Evolutionary conservation across 441 rosid genomes (phyloP).

Genomic region (Cnidoscolus chayamansa): DNA sequence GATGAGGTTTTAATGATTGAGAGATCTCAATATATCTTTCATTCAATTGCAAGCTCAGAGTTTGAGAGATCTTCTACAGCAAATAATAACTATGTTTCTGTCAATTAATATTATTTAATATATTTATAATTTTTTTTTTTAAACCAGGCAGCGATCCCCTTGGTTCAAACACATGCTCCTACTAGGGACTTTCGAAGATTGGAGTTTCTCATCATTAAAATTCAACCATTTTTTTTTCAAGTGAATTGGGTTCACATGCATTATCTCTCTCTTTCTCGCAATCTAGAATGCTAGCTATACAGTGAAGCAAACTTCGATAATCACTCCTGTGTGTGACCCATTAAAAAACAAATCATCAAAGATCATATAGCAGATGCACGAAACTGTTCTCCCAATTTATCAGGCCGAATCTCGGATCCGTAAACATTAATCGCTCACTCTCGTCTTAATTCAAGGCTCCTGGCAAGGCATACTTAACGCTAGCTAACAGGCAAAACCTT

Average conservation of each 20-base stretch:
- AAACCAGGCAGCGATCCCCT: neutral
- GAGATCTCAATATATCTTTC: neutral
- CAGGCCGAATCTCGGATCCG: neutral
- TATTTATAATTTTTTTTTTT: too few relatives aligned
- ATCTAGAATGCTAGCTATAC: too few relatives aligned
- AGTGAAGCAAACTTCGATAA: neutral
- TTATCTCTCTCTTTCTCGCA: neutral
- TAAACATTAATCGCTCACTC: neutral
- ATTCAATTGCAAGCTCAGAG: neutral
- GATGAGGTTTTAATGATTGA: neutral
- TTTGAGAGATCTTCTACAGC: constrained; percentile 10
- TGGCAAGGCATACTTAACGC: neutral
- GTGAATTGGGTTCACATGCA: neutral
- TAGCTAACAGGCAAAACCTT: neutral
- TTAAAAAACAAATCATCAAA: too few relatives aligned
- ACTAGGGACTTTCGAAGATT: neutral
- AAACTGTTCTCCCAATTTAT: neutral
- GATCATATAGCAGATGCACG: too few relatives aligned
- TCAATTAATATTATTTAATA: neutral
- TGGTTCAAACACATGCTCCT: neutral
- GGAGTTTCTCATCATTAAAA: neutral
- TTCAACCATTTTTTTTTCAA: neutral
- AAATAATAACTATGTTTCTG: neutral
- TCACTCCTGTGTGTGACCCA: too few relatives aligned
- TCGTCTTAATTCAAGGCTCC: too few relatives aligned